Conservation (phyloP, 2,329 filamentous ascomycete species). For the Penicillium digitatum region DNA sequence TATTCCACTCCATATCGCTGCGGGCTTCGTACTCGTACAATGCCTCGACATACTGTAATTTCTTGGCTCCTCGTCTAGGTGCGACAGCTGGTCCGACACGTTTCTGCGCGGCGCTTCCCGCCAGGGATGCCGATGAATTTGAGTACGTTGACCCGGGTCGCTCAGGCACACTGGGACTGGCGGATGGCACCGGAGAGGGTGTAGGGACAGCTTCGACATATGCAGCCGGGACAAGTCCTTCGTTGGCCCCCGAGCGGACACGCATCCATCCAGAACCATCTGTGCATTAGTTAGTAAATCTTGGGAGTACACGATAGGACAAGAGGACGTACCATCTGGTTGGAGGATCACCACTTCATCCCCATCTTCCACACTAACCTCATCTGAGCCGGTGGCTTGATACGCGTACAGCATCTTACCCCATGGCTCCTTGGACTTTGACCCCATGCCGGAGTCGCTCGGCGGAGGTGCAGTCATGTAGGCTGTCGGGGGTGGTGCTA, state of each 20-base stretch:
- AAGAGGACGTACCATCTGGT: slow-evolving; percentile 71
- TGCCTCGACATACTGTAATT: slow-evolving; percentile 87
- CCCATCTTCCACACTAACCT: slow-evolving; percentile 75
- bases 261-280: slow-evolving; percentile 91
- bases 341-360: slow-evolving; percentile 74
- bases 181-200: slow-evolving; percentile 40
- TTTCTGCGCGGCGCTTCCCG: slow-evolving; percentile 56
- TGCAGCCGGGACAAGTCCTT: slow-evolving; percentile 80
- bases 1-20: slow-evolving; percentile 81
- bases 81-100: slow-evolving; percentile 92
- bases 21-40: slow-evolving; percentile 87
- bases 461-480: slow-evolving; percentile 67
- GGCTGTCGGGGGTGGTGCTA: slow-evolving; percentile 80
- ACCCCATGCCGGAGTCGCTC: slow-evolving; percentile 37
- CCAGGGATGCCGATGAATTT: slow-evolving; percentile 67
- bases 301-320: neutral
- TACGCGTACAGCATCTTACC: slow-evolving; percentile 91
- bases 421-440: slow-evolving; percentile 53
- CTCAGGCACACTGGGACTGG: slow-evolving; percentile 36
- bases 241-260: slow-evolving; percentile 65
- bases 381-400: slow-evolving; percentile 73
- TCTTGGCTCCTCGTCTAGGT: slow-evolving; percentile 85
- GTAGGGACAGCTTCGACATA: slow-evolving; percentile 69
- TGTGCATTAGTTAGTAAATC: slow-evolving; percentile 37
- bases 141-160: slow-evolving; percentile 74